Base-by-base conservation (phyloP, 2,329 filamentous ascomycete genomes). In the Aschersonia sp. region DNA sequence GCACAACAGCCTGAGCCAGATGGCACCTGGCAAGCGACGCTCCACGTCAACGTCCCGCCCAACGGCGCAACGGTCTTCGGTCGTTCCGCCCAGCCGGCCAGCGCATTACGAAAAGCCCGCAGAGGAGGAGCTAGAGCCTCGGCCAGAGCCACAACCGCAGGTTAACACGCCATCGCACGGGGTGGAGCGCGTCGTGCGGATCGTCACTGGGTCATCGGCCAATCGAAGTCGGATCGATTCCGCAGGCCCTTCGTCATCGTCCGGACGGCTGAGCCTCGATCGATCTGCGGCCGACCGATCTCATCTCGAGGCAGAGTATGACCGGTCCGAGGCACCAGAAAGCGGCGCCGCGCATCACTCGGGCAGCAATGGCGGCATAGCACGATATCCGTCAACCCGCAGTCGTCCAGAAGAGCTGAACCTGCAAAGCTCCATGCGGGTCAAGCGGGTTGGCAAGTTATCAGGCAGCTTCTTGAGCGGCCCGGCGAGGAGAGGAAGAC, bases 381-480 rank as follows among this genome's bases (percentile, higher is more conserved):
- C 74, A 45, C 69, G 73, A 57, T 69, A 74, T 51, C 60, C 68
- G 39, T 69, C 75, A 4, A 75, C 68, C 37, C 68, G 71, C 45
- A 69, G 64, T 12, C 69, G 73, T 37, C 70, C 72, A 45, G 78
- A 78, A 3, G 83, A 88, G 30, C 80, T 84, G 35, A 81, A 77
- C 11, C 67, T 79, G 2, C 84, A 86, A 51, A 81, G 82, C 55
- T 87, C 86, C 0, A 78, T 88, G 71, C 77, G 87, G 5, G 71
- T 89, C 50, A 90, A 89, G 65, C 73, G 85, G 51, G 77, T 87
- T 11, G 83, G 82, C 12, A 85, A 86, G 62, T 71, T 83, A 6
- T 78, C 83, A 2, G 87, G 86, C 1, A 83, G 79, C 50, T 89
- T 90, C 54, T 68, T 92, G 29, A 87, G 85, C 55, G 86, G 85